These are phyloP conservation scores for Monilinia polystroma DNA, from an alignment of 2,329 filamentous ascomycete genomes.

Conservation along the genomic window DNA sequence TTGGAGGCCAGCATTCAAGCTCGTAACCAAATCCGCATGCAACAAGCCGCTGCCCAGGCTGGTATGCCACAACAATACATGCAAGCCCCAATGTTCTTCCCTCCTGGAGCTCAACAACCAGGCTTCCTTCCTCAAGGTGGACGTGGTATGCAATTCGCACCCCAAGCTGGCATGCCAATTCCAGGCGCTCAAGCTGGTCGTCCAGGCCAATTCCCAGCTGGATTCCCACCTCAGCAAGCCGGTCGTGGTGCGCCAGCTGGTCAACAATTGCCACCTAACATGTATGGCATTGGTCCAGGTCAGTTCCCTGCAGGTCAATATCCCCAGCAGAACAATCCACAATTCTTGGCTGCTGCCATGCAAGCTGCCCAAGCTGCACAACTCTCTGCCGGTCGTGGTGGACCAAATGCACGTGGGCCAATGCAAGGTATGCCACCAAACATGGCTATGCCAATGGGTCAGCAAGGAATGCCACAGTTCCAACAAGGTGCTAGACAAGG, in stretches of 20 bases:
- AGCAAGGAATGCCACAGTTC: constrained; percentile 55
- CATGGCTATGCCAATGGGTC: constrained; percentile 57
- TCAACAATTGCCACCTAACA: constrained; percentile 83
- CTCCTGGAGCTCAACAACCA: constrained; percentile 70
- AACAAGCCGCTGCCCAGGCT: constrained; percentile 88
- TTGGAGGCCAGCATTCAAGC: constrained; percentile 99
- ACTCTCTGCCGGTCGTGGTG: constrained; percentile 46
- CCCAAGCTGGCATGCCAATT: constrained; percentile 60
- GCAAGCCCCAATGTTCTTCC: constrained; percentile 90
- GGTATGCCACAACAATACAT: constrained; percentile 87
- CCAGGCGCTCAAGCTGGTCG: constrained; percentile 77
- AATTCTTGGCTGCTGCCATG: constrained; percentile 73
- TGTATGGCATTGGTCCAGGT: constrained; percentile 71
- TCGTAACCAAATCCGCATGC: constrained; percentile 97
- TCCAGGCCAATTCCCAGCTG: constrained; percentile 79
- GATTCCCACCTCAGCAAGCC: constrained; percentile 79
- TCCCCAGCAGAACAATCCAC: constrained; percentile 75
- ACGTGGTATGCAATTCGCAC: constrained; percentile 65
- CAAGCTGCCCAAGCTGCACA: constrained; percentile 64
- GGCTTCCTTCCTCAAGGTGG: constrained; percentile 63
- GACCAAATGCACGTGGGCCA: constrained; percentile 57
- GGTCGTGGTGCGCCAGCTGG: constrained; percentile 80
- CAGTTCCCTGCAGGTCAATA: constrained; percentile 80
- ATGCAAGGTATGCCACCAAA: constrained; percentile 66
- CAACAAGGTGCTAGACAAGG: constrained; percentile 52